These are phyloP conservation scores for Xylaria sp. DNA, from an alignment of 2,329 filamentous ascomycete genomes.

Conservation along the genomic window DNA sequence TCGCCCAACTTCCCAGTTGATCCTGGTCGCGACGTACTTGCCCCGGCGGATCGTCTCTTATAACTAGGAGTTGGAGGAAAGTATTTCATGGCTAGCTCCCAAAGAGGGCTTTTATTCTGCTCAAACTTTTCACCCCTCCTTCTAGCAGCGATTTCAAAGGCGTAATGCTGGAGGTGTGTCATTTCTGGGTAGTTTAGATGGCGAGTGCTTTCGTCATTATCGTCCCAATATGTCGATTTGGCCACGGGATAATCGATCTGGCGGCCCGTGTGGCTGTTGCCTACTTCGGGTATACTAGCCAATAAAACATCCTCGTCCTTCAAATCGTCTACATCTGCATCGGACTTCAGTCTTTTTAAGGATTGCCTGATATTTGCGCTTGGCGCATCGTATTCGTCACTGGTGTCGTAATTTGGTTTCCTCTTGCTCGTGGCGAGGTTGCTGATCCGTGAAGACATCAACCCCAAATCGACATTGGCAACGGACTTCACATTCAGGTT, in stretches of 20 bases:
- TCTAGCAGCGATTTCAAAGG: constrained; percentile 64
- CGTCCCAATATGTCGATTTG: constrained; percentile 69
- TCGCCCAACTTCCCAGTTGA: constrained; percentile 46
- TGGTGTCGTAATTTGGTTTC: constrained; percentile 63
- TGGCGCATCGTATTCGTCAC: constrained; percentile 61
- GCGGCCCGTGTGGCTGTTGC: constrained; percentile 62
- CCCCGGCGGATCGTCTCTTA: constrained; percentile 37
- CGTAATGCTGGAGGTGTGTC: constrained; percentile 68
- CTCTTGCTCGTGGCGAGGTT: constrained; percentile 66
- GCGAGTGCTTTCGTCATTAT: constrained; percentile 64
- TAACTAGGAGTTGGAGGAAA: constrained; percentile 60
- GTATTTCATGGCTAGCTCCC: constrained; percentile 68
- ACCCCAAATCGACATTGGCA: constrained; percentile 41
- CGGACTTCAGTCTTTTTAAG: constrained; percentile 68
- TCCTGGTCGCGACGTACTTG: constrained; percentile 37
- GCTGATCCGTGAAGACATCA: constrained; percentile 39
- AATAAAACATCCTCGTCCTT: constrained; percentile 61
- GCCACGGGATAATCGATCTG: constrained; percentile 68
- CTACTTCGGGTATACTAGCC: constrained; percentile 61
- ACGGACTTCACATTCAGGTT: constrained; percentile 58
- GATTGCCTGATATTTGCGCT: constrained; percentile 56
- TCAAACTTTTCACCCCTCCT: constrained; percentile 64
- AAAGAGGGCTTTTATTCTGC: constrained; percentile 63
- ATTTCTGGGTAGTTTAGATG: constrained; percentile 73
- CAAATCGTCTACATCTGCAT: constrained; percentile 54